Conservation (phyloP, 495 filamentous ascomycete species). For the Extremus antarcticus region DNA sequence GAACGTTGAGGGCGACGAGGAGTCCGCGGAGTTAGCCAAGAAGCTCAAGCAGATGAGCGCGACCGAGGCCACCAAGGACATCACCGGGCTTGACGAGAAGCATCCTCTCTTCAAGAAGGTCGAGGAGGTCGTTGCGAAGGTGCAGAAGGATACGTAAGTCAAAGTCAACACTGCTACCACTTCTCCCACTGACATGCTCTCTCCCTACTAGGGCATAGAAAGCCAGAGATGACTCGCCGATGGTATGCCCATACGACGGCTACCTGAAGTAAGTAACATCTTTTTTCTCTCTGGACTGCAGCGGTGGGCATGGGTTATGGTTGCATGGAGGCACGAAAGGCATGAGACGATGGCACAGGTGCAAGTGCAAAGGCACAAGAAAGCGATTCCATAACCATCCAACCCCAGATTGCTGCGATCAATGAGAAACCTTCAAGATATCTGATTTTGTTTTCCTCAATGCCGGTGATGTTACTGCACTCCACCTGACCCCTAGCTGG, state of each 20-base stretch:
- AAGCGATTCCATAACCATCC: background rate
- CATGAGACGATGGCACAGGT: no score
- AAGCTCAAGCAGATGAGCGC: conserved; percentile 60
- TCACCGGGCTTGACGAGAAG: conserved; percentile 60
- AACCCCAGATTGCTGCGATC: no score
- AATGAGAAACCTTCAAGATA: no score
- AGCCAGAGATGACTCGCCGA: background rate
- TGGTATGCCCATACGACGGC: background rate
- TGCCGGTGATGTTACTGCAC: no score
- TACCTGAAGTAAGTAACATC: no score
- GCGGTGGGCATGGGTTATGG: background rate
- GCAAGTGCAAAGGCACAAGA: no score
- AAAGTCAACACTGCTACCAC: background rate
- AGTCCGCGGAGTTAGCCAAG: conserved; percentile 70
- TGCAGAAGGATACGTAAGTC: conserved; percentile 41
- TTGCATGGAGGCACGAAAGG: background rate
- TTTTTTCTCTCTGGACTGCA: no score
- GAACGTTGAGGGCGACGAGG: conserved; percentile 77
- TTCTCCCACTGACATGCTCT: background rate
- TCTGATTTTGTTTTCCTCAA: no score
- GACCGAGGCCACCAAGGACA: conserved; percentile 56
- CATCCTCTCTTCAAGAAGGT: conserved; percentile 66
- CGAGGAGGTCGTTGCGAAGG: conserved; percentile 62
- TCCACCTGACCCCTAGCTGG: no score
- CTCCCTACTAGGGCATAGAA: background rate